Percentiles rank a stretch among this genome's conserved stretches.
These are phyloP conservation scores for Secale cereale DNA, from an alignment of 176 grass and related monocot genomes.

Conservation along the genomic window DNA sequence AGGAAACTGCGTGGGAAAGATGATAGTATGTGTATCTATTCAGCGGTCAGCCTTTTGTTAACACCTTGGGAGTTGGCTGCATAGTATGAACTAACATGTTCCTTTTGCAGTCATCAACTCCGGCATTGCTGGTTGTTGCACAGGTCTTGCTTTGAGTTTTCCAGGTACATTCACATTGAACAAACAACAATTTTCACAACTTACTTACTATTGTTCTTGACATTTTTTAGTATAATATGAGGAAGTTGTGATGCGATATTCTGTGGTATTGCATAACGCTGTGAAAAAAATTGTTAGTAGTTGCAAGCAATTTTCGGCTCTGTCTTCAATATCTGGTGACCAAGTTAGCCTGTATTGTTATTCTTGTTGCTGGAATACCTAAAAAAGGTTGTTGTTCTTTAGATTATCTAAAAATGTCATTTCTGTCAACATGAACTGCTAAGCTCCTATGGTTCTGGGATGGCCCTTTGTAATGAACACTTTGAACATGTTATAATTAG, in stretches of 20 bases:
- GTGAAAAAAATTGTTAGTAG: not conserved
- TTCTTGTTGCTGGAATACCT: not conserved
- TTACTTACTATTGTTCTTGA: not conserved
- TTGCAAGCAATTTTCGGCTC: not conserved
- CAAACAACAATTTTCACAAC: not conserved
- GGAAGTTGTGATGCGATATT: not conserved
- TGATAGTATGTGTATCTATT: constrained; percentile 57
- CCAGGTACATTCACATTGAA: constrained; percentile 57
- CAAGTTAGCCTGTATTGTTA: not conserved
- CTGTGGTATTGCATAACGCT: not conserved
- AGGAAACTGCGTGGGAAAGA: constrained; percentile 90
- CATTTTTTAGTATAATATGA: not conserved
- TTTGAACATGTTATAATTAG: not conserved
- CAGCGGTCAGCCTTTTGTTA: not conserved
- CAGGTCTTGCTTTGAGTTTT: constrained; percentile 90
- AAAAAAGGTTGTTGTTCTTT: not conserved
- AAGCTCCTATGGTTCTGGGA: not conserved
- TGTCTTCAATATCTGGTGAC: not conserved
- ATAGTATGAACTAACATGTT: constrained; percentile 27
- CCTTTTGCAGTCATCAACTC: constrained; percentile 68
- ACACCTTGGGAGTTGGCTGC: not conserved
- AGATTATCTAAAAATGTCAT: not conserved
- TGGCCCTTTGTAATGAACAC: not conserved
- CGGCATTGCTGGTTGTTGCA: constrained; percentile 88
- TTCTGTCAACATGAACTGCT: not conserved